Conservation (phyloP, 108 stramenopile genomes). For the Nitzschia putrida region DNA sequence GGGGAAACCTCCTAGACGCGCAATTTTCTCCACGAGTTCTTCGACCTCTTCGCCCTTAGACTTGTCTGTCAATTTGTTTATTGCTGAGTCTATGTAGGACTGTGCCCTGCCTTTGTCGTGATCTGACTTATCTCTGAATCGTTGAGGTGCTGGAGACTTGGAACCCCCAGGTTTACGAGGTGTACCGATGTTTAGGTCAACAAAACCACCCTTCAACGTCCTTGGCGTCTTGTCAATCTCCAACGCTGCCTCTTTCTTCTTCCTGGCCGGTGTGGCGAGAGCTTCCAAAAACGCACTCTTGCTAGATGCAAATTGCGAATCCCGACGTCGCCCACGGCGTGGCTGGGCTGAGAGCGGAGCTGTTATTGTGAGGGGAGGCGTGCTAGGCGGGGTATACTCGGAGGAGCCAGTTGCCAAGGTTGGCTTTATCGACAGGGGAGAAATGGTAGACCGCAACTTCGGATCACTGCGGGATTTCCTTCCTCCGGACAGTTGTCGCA, state of each 20-base stretch:
- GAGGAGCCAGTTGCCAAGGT: neutral
- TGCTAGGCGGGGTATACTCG: neutral
- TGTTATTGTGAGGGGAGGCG: neutral
- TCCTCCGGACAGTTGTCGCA: no score
- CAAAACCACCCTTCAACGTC: conserved; percentile 30
- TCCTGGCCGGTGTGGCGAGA: conserved; percentile 6
- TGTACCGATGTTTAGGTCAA: conserved; percentile 15
- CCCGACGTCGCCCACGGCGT: neutral
- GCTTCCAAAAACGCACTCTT: conserved; percentile 14
- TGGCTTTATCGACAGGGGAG: no score
- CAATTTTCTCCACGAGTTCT: conserved; percentile 17
- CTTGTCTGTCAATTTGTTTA: conserved; percentile 20
- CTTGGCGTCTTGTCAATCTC: conserved; percentile 8
- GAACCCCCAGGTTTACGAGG: neutral
- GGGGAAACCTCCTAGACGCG: conserved; percentile 30
- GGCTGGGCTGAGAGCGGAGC: neutral
- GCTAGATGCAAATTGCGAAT: conserved; percentile 21
- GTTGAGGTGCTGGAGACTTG: conserved; percentile 13
- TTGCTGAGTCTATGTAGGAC: conserved; percentile 24
- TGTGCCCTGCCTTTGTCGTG: conserved; percentile 21
- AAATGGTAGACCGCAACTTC: no score
- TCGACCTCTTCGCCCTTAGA: conserved; percentile 10
- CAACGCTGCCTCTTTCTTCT: conserved; percentile 6
- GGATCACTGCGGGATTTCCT: no score
- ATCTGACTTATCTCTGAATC: conserved; percentile 16